Percentiles rank a stretch among this genome's conserved stretches.
These are phyloP conservation scores for Botryobasidium botryosum DNA, from an alignment of 768 basidiomycete species.

Conservation along the genomic window DNA sequence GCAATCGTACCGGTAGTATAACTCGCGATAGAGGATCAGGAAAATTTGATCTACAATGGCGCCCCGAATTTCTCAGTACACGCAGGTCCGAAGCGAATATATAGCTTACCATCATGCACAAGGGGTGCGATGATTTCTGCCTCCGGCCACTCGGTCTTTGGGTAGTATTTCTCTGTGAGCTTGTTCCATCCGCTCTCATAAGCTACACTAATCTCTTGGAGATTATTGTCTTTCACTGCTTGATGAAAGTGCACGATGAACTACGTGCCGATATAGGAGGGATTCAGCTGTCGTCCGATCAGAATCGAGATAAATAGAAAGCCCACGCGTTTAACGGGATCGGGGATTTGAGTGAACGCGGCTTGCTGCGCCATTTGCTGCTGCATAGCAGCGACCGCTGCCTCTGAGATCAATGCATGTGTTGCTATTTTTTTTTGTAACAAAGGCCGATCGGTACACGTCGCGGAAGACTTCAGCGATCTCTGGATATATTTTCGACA, in stretches of 20 bases:
- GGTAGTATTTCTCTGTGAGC: slow-evolving; percentile 89
- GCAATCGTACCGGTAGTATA: slow-evolving; percentile 51
- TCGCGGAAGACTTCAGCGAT: not conserved
- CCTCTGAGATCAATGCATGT: slow-evolving; percentile 47
- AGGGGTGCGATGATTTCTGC: slow-evolving; percentile 89
- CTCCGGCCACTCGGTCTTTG: slow-evolving; percentile 93
- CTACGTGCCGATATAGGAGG: slow-evolving; percentile 22
- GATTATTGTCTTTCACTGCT: slow-evolving; percentile 80
- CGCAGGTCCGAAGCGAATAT: not conserved
- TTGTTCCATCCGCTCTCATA: slow-evolving; percentile 98
- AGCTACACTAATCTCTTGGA: slow-evolving; percentile 75
- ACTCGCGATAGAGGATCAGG: slow-evolving; percentile 89
- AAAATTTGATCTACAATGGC: slow-evolving; percentile 64
- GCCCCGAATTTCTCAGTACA: not conserved
- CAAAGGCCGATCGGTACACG: not conserved
- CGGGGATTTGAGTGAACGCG: slow-evolving; percentile 69
- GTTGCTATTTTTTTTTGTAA: slow-evolving; percentile 21
- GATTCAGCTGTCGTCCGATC: slow-evolving; percentile 6
- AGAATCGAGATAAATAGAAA: slow-evolving; percentile 17
- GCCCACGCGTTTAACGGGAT: slow-evolving; percentile 72
- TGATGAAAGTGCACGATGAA: slow-evolving; percentile 94
- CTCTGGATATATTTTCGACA: no score
- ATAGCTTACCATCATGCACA: slow-evolving; percentile 69
- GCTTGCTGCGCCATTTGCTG: slow-evolving; percentile 73
- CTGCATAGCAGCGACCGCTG: slow-evolving; percentile 53